Percentiles rank a stretch among this genome's conserved stretches.
These are phyloP conservation scores for Verbascum thapsus DNA, from an alignment of 257 asterid species.

Conservation along the genomic window DNA sequence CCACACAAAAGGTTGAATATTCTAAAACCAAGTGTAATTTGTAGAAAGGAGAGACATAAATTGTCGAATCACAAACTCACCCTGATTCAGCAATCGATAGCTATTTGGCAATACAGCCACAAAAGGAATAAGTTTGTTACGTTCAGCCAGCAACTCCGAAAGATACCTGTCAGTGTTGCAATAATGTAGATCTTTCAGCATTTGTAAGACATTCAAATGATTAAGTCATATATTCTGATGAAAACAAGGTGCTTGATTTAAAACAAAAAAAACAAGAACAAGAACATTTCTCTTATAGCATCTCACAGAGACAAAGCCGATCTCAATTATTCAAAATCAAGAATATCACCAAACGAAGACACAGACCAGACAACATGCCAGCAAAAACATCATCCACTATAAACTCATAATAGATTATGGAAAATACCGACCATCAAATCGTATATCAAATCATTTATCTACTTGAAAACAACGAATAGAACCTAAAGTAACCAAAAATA, in stretches of 20 bases:
- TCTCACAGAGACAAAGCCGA: background rate
- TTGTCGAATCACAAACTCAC: slow-evolving; percentile 40
- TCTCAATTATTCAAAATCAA: background rate
- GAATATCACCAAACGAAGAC: no score
- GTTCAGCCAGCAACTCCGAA: slow-evolving; percentile 60
- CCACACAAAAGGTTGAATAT: background rate
- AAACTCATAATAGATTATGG: background rate
- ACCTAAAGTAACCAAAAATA: background rate
- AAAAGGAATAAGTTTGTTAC: slow-evolving; percentile 60
- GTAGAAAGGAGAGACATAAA: background rate
- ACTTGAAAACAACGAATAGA: background rate
- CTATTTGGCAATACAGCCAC: slow-evolving; percentile 57
- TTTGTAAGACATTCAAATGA: background rate
- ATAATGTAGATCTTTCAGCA: background rate
- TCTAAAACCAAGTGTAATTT: background rate
- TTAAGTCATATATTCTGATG: no score
- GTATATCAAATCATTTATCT: background rate
- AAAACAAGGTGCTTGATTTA: background rate
- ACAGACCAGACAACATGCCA: background rate
- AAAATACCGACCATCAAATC: background rate
- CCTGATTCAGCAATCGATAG: slow-evolving; percentile 64
- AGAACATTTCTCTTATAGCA: background rate
- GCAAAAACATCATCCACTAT: background rate
- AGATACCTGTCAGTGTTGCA: slow-evolving; percentile 36
- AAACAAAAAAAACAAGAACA: no score